phyloP scores from a whole-genome alignment of 495 filamentous ascomycete genomes.

The Lophium mytilinum region DNA sequence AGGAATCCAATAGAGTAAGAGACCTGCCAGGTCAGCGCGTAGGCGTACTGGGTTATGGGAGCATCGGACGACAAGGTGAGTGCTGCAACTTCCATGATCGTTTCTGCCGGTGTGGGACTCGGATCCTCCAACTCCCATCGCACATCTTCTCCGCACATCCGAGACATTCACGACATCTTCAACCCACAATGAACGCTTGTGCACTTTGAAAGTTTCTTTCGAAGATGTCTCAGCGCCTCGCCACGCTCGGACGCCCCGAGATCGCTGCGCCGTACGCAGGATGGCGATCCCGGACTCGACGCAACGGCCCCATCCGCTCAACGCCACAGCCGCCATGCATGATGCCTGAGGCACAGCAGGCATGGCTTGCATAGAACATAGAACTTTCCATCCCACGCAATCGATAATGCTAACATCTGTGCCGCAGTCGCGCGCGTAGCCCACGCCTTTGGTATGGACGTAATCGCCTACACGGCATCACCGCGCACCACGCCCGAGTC shows the following conservation, averaged over 20 bases:
- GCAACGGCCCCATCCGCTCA: neutral
- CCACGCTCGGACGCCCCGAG: neutral
- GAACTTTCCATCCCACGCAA: neutral
- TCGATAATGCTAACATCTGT: conserved; percentile 5
- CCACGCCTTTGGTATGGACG: conserved; percentile 66
- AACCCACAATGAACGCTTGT: neutral
- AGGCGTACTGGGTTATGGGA: conserved; percentile 78
- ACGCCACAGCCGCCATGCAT: neutral
- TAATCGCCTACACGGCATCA: conserved; percentile 72
- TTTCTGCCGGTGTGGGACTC: neutral
- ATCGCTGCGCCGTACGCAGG: neutral
- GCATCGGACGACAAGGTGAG: conserved; percentile 62
- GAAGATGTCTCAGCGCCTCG: neutral
- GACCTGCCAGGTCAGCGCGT: conserved; percentile 51
- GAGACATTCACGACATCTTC: neutral
- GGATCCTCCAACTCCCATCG: neutral
- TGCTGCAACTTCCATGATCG: neutral
- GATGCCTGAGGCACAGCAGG: neutral
- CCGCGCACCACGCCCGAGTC: conserved; percentile 48
- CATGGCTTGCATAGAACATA: neutral
- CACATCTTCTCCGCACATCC: neutral
- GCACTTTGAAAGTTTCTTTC: neutral
- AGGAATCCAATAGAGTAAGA: conserved; percentile 29
- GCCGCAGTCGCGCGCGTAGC: conserved; percentile 52
- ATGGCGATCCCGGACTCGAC: neutral